Evolutionary conservation across 1,139 yeast genomes (phyloP), one percentile per base, ranked within the genome.

Genomic region (Pichia norvegensis): DNA sequence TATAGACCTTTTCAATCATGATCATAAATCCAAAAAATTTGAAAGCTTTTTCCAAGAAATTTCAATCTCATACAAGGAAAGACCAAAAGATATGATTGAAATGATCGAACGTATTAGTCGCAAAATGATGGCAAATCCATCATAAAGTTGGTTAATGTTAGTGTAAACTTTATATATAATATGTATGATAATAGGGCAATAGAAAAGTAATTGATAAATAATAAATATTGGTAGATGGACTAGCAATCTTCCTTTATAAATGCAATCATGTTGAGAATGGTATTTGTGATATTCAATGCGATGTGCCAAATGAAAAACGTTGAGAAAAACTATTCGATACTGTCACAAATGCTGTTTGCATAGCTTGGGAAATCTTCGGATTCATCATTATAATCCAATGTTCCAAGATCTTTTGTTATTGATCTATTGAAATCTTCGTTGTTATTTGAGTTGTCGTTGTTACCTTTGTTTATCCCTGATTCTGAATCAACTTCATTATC

Each of bases 291-390:
- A 27, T 27, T 13, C 31, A 6, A 27, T 27, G 31, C 13, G 8
- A 27, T 27, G 29, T 27, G 29, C n/a, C n/a, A n/a, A n/a, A 27
- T 9, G 29, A 27, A 7, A 27, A 4, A 27, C 11, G 29, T 27
- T 9, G 29, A 9, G 29, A 27, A 9, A 27, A 27, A 27, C 31
- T 27, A 27, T 27, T 27, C 31, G 2, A 27, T 58, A 45, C 59
- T 56, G 36, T 57, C 60, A 40, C 52, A 52, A 38, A 55, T 48
- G 41, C 61, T 57, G 33, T 57, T 58, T 35, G 55, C 55, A 43
- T 55, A 54, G 38, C 59, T 56, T 23, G 56, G 56, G 38, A 55
- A 48, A 42, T 56, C 60, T 40, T 51, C 59, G 14, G 52, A 50
- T 38, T 59, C 63, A 38, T 60, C 57, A 20, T 35, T 17, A 41